Evolutionary conservation across 352 stramenopile species (phyloP), one percentile per base, ranked within the genome.

Genomic region (Vaucheria bursata): DNA sequence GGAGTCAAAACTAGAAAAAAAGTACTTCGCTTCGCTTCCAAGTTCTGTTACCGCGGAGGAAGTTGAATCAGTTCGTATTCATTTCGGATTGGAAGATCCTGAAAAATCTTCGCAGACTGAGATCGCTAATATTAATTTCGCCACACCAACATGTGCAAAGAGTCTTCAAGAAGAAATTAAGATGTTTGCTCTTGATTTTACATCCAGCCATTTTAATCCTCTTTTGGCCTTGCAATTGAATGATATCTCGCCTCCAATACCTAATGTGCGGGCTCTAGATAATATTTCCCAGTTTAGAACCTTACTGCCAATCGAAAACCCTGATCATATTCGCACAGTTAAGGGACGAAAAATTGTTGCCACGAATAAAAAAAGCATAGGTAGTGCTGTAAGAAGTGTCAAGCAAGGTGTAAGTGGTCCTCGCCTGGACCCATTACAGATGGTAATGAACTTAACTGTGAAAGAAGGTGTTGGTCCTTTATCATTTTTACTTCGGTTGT

Each of bases 11-110:
- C 64, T 83, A 6, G 25, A 36, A 1, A 83, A 81, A 32, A 83
- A 83, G 59, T 83, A 83, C 73, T 37, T 64, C 25, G 40, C 7
- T 3, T 73, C 78, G 25, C 71, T 83, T 6, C 36, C 78, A 18
- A 12, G 33, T 8, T 76, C 52, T 32, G 78, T 83, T 18, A n/a
- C 31, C 1, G 33, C 49, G 33, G n/a, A 59, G 34, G 66, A 72
- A n/a, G 33, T 83, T 33, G 52, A 59, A 25, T 12, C 32, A 65
- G 39, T 37, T 3, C 31, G 65, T 25, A 29, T 35, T 8, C 32
- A 2, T 6, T 72, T 72, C 31, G 65, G 65, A 29, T 35, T 72
- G 1, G 1, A 25, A 38, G 65, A 72, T 37, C 65, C 65, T 39
- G 65, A 72, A 72, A 35, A 1, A 72, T 1, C 65, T 8, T 18